These are phyloP conservation scores for Metschnikowia kunwiensis DNA, from an alignment of 805 yeast species.

Conservation along the genomic window DNA sequence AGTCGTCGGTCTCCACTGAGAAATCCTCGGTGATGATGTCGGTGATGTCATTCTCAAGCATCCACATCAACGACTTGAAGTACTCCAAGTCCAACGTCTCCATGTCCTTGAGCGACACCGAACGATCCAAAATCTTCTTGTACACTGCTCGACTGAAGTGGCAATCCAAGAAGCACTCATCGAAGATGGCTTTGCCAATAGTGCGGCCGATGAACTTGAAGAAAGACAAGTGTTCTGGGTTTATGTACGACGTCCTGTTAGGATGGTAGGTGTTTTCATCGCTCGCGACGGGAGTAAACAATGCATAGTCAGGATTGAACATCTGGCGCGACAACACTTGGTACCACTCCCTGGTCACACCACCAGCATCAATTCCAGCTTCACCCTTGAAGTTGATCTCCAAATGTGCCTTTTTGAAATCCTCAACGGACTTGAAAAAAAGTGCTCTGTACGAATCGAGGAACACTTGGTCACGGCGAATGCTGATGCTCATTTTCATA, in stretches of 20 bases:
- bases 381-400: constrained; percentile 89
- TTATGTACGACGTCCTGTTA: constrained; percentile 84
- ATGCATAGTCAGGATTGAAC: constrained; percentile 93
- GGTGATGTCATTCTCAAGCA: constrained; percentile 93
- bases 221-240: constrained; percentile 89
- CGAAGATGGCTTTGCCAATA: constrained; percentile 91
- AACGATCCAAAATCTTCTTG: constrained; percentile 74
- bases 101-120: constrained; percentile 87
- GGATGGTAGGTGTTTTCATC: constrained; percentile 96
- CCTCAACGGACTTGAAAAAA: constrained; percentile 73
- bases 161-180: constrained; percentile 81
- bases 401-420: constrained; percentile 66
- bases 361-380: constrained; percentile 97
- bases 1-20: constrained; percentile 89
- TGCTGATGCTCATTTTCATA: constrained; percentile 56
- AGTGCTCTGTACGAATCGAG: constrained; percentile 83
- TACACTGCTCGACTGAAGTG: constrained; percentile 95
- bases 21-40: constrained; percentile 94
- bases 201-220: constrained; percentile 93
- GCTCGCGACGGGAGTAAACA: constrained; percentile 86
- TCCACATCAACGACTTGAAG: constrained; percentile 90
- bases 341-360: constrained; percentile 96
- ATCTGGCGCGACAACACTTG: constrained; percentile 91
- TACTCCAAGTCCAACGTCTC: constrained; percentile 91
- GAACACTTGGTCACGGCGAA: constrained; percentile 87